Percentiles rank a stretch among this genome's conserved stretches.
These are phyloP conservation scores for Ammopiptanthus mongolicus DNA, from an alignment of 306 rosid species.

Conservation along the genomic window DNA sequence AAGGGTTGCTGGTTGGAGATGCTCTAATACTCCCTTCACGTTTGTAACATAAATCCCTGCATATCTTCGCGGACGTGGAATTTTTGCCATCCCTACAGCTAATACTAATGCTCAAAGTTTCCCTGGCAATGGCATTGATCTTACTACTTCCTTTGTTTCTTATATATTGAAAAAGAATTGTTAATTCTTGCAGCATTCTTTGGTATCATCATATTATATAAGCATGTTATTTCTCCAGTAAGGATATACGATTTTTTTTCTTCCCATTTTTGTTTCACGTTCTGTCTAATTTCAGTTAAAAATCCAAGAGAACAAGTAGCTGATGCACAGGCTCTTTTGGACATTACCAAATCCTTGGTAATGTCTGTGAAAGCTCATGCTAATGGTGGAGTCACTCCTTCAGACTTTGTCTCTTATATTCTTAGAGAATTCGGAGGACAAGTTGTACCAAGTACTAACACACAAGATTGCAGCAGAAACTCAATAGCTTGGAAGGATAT, in stretches of 20 bases:
- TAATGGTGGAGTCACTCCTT: constrained; percentile 30
- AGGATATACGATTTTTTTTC: neutral
- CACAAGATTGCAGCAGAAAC: constrained; percentile 17
- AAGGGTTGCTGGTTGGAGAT: no score
- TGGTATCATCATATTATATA: neutral
- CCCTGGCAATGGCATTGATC: neutral
- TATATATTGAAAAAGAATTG: neutral
- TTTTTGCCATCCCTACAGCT: no score
- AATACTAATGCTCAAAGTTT: neutral
- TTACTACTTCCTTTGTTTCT: neutral
- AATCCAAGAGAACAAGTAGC: constrained; percentile 49
- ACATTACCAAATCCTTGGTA: constrained; percentile 31
- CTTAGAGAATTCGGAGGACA: constrained; percentile 27
- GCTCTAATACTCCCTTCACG: no score
- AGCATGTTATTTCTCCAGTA: neutral
- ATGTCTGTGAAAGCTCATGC: constrained; percentile 18
- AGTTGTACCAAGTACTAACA: constrained; percentile 4
- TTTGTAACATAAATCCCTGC: no score
- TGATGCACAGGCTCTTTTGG: constrained; percentile 44
- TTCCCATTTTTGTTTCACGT: neutral
- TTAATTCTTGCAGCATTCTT: neutral
- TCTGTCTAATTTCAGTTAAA: constrained; percentile 22
- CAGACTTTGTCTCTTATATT: constrained; percentile 29
- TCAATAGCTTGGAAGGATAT: constrained; percentile 40
- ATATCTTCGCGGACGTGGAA: no score